phyloP scores from a whole-genome alignment of 2,329 filamentous ascomycete species.

The Tolypocladium cylindrosporum region DNA sequence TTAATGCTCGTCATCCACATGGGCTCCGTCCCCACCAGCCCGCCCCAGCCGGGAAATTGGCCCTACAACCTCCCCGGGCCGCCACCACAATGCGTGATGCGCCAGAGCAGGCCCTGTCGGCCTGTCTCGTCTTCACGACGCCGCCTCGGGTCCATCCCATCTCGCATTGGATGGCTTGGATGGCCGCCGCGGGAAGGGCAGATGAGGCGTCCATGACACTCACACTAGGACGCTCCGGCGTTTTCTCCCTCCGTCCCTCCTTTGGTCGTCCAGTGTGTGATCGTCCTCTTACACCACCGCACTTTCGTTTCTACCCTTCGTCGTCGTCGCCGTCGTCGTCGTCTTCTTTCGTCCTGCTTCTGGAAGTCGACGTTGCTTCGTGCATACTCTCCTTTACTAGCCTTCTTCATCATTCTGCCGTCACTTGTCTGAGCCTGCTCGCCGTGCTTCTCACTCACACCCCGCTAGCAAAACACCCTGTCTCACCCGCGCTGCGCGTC shows the following conservation, averaged over 20 bases:
- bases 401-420: neutral
- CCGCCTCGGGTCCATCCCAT: neutral
- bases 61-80: slow-evolving; percentile 2
- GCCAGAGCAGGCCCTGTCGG: neutral
- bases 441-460: neutral
- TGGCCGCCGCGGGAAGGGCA: neutral
- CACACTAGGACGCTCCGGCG: neutral
- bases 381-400: neutral
- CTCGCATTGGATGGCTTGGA: neutral
- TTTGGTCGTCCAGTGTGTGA: neutral
- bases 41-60: slow-evolving; percentile 12
- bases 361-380: neutral
- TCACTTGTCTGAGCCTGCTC: neutral
- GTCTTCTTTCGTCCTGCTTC: neutral
- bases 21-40: slow-evolving; percentile 5
- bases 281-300: neutral
- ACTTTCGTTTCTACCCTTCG: neutral
- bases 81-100: neutral
- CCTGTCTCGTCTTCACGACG: neutral
- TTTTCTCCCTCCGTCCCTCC: neutral
- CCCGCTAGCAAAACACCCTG: neutral
- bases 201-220: neutral
- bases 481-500: neutral
- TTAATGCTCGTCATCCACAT: slow-evolving; percentile 6
- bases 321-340: neutral